Evolutionary conservation across 768 basidiomycete species (phyloP).

Genomic region (Pulveroboletus sp.): DNA sequence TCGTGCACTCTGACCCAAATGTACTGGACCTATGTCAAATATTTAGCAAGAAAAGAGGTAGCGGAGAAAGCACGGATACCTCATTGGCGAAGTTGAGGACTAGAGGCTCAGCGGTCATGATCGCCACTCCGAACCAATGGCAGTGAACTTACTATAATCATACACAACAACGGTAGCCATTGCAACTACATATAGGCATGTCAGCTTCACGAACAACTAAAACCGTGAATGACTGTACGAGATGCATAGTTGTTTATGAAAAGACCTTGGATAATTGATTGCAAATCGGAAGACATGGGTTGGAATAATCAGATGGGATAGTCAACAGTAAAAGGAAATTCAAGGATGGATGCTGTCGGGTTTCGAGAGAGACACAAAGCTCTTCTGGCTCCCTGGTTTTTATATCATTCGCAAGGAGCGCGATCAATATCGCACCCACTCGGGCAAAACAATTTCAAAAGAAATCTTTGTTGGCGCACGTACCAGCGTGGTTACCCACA

Average conservation of each 20-base stretch:
- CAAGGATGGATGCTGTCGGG: no score
- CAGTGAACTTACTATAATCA: neutral
- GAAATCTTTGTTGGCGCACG: no score
- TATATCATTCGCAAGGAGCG: no score
- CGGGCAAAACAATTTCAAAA: no score
- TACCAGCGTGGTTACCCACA: no score
- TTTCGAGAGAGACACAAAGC: no score
- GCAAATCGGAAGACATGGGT: neutral
- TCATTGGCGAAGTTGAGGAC: neutral
- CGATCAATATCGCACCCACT: no score
- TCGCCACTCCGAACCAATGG: neutral
- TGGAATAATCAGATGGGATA: no score
- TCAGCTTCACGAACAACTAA: neutral
- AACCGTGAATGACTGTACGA: neutral
- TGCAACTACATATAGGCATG: neutral
- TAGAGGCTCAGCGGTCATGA: neutral
- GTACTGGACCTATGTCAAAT: conserved; percentile 7
- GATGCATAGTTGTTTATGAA: neutral
- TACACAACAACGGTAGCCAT: neutral
- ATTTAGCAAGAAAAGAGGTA: neutral
- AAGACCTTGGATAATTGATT: neutral
- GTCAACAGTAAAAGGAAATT: no score
- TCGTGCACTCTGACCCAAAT: conserved; percentile 10
- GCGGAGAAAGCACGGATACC: neutral
- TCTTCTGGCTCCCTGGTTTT: no score